A percentile compares a stretch with the other conserved stretches of the same genome.
Conservation (phyloP, 805 yeast species). For the Jamesozyma gamospora region DNA sequence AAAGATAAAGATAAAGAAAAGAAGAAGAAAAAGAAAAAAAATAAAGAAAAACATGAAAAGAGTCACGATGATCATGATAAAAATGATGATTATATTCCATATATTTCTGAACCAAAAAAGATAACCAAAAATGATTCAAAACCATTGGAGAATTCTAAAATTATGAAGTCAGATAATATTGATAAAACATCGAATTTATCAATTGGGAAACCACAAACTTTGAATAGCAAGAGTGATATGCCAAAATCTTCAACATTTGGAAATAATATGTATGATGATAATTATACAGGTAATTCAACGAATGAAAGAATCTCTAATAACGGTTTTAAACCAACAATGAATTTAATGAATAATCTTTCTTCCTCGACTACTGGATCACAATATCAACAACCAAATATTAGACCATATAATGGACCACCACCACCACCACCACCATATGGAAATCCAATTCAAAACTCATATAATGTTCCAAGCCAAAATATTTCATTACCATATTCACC, state of each 20-base stretch:
- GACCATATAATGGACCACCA: neutral
- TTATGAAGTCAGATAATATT: too few species aligned
- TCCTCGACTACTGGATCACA: too few species aligned
- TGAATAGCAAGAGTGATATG: too few species aligned
- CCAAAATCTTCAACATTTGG: neutral
- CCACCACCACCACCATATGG: neutral
- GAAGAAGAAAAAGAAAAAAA: neutral
- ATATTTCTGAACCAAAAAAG: slow-evolving; percentile 2
- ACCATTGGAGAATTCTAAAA: too few species aligned
- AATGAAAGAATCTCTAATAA: too few species aligned
- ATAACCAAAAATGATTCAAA: neutral
- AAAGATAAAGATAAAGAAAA: neutral
- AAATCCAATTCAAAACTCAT: neutral
- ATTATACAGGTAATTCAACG: neutral
- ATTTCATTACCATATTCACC: too few species aligned
- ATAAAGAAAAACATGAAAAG: neutral
- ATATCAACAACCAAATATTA: neutral
- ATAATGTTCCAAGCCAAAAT: too few species aligned
- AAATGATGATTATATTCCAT: slow-evolving; percentile 10
- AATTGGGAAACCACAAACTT: too few species aligned
- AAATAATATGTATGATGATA: neutral
- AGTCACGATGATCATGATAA: neutral
- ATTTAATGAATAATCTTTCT: too few species aligned
- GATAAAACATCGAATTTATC: too few species aligned
- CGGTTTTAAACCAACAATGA: too few species aligned